phyloP scores from a whole-genome alignment of 495 filamentous ascomycete species.

The Neurospora sp. region DNA sequence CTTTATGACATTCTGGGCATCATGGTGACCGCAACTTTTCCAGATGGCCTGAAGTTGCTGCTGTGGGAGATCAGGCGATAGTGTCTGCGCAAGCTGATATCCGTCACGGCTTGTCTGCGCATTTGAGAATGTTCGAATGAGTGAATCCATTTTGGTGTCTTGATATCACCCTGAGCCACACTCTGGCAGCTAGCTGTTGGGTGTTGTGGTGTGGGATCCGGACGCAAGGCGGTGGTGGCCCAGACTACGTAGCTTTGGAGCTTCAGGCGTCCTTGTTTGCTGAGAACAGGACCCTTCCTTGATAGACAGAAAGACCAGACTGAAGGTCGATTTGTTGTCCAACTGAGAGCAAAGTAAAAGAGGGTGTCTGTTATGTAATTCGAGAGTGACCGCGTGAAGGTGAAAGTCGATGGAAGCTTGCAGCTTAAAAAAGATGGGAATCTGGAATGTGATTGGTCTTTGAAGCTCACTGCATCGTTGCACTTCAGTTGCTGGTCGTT shows the following conservation, averaged over 20 bases:
- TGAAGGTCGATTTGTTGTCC: not conserved
- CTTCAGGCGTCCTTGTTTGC: not conserved
- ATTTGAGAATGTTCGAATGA: slow-evolving; percentile 45
- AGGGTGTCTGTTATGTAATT: not conserved
- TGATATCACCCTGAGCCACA: not conserved
- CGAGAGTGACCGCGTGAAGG: not conserved
- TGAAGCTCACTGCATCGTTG: not conserved
- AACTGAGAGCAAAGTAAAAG: not conserved
- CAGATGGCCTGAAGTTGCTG: slow-evolving; percentile 53
- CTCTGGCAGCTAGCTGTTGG: not conserved
- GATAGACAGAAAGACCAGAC: not conserved
- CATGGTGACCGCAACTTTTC: slow-evolving; percentile 48
- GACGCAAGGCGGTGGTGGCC: not conserved
- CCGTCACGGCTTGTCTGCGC: slow-evolving; percentile 49
- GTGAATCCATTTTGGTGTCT: slow-evolving; percentile 43
- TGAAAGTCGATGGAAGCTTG: not conserved
- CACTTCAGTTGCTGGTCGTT: not conserved
- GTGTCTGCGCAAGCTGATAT: slow-evolving; percentile 53
- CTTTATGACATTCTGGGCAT: slow-evolving; percentile 47
- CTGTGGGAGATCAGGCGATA: slow-evolving; percentile 54
- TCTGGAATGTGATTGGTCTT: not conserved
- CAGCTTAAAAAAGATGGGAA: not conserved
- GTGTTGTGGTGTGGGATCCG: not conserved
- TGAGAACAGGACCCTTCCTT: not conserved
- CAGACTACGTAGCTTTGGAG: not conserved